Evolutionary conservation across 139 green algal genomes (phyloP).

Genomic region (Monoraphidium neglectum): DNA sequence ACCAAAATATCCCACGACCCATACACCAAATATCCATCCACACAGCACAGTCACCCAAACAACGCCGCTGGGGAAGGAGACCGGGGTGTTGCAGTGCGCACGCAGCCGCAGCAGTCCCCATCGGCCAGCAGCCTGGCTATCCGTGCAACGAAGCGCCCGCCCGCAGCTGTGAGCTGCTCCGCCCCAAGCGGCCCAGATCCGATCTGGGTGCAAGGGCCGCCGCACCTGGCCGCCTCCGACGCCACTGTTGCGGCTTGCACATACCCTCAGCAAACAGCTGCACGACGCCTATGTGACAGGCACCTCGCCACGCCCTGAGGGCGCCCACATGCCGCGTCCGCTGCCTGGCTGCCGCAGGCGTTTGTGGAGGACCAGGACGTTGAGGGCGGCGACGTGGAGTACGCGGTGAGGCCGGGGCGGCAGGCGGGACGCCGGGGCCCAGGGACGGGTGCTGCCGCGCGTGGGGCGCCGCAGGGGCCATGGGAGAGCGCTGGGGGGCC

Average conservation of each 20-base stretch:
- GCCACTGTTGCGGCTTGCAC: not conserved
- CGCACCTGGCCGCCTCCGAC: not conserved
- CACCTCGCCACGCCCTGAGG: not conserved
- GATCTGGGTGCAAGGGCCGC: not conserved
- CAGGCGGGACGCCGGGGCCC: not conserved
- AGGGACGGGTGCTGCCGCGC: not conserved
- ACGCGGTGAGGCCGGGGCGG: slow-evolving; percentile 43
- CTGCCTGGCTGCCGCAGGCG: slow-evolving; percentile 20
- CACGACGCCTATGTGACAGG: not conserved
- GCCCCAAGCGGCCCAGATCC: not conserved
- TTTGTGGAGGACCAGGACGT: slow-evolving; percentile 61
- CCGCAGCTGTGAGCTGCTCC: too few species aligned
- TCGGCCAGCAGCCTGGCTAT: too few species aligned
- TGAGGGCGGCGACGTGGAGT: slow-evolving; percentile 68
- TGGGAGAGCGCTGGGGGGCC: not conserved
- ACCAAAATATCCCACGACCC: too few species aligned
- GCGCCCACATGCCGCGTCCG: not conserved
- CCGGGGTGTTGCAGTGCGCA: too few species aligned
- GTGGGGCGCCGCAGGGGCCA: not conserved
- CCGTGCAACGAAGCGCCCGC: too few species aligned
- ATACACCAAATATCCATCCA: too few species aligned
- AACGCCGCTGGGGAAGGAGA: too few species aligned
- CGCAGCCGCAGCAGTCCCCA: too few species aligned
- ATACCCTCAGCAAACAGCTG: not conserved
- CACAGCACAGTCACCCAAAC: too few species aligned